A percentile compares a stretch with the other conserved stretches of the same genome.
Evolutionary conservation across 139 green algal species (phyloP).

Genomic region (Bryopsis sp.): DNA sequence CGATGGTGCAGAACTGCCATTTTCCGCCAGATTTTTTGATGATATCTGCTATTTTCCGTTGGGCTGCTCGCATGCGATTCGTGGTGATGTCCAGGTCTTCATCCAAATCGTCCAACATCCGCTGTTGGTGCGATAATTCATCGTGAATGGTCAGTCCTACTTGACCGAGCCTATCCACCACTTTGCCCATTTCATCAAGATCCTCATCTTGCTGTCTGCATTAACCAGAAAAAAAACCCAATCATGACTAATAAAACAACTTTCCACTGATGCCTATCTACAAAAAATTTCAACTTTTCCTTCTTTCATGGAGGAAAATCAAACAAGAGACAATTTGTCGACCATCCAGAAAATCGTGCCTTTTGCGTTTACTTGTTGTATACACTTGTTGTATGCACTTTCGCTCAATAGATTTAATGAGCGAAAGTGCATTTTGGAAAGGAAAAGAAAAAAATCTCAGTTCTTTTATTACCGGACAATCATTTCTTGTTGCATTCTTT

Average conservation of each 20-base stretch:
- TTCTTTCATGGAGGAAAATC: background rate
- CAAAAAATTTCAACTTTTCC: background rate
- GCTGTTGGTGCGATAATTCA: conserved; percentile 9
- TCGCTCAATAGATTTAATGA: too few relatives aligned
- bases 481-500: conserved; percentile 18
- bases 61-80: conserved; percentile 12
- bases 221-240: background rate
- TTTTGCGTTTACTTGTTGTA: too few relatives aligned
- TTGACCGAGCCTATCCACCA: conserved; percentile 8
- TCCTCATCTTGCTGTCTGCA: conserved; percentile 18
- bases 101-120: conserved; percentile 14
- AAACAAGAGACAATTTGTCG: background rate
- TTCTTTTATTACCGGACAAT: conserved; percentile 3
- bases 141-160: conserved; percentile 15
- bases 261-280: background rate
- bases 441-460: too few relatives aligned
- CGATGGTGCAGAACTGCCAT: conserved; percentile 16
- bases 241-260: background rate
- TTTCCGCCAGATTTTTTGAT: conserved; percentile 18
- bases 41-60: conserved; percentile 15
- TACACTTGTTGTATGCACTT: too few relatives aligned
- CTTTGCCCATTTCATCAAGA: conserved; percentile 14
- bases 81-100: conserved; percentile 17
- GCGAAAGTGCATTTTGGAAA: too few relatives aligned
- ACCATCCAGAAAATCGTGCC: too few relatives aligned